Base-by-base conservation (phyloP, 2,329 filamentous ascomycete species). In the Diaporthe eres region DNA sequence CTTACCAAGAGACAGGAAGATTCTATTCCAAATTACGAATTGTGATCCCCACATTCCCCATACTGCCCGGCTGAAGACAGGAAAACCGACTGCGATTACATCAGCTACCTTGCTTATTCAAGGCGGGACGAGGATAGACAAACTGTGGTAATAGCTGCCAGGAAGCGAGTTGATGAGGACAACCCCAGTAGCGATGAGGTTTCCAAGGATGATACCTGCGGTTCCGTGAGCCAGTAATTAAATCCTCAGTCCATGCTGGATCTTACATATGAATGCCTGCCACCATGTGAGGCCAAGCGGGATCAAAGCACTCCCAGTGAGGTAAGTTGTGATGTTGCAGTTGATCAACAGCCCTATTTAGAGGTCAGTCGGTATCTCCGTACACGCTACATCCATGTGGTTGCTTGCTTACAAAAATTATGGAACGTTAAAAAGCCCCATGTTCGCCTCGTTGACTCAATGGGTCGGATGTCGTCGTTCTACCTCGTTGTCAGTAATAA, bases 381-480 rank as follows among this genome's bases (percentile, higher is more conserved):
- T n/a, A 8, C 51, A 31, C 55, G 28, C 7, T n/a, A 17, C 51
- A 55, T 31, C 31, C 10, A 58, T 31, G 3, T 37, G 28, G 17
- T 2, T 58, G 28, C 55, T n/a, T 34, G 55, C 55, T 58, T 8
- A 58, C 55, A 87, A 71, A 83, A 87, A 78, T 87, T 86, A 77
- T 86, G 84, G 60, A 85, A 88, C 4, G 85, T 84, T 75, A 83
- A 79, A 37, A 83, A 84, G 5, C 81, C 83, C 86, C 85, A 88
- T 7, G 85, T 88, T 22, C 85, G 82, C 58, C 85, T 81, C 58
- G 78, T 83, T 1, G 82, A 79, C 75, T 87, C 86, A 39, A 88
- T 84, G 13, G 87, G 88, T 3, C 87, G 85, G 74, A 89, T 87
- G 78, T 90, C 88, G 77, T 89, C 84, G 78, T 89, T 89, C 84